Base-by-base conservation (phyloP, 805 yeast species). In the Metschnikowia kofuensis region DNA sequence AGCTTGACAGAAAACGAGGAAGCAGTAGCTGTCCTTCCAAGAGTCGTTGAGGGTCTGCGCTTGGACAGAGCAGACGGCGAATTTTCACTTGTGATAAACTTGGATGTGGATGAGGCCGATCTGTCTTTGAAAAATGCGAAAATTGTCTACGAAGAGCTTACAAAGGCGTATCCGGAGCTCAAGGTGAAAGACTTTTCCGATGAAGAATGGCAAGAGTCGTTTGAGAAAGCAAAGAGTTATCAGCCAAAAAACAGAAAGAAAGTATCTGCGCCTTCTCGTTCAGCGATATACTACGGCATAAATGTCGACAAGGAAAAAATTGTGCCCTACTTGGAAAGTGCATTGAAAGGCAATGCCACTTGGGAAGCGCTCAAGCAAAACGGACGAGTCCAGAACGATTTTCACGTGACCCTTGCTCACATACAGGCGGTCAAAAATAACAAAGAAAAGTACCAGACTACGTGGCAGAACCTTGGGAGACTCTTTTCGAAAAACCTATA, bases 321-420 rank as follows among this genome's bases (percentile, higher is more conserved):
- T 4, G 31, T 51, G 16, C 8, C 35, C n/a, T 45, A 60, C 3
- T 46, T 68, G 4, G 52, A 53, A 1, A 38, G 27, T 7, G 49
- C 59, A 7, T 38, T 55, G 1, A n/a, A 21, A 9, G 44, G 26
- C 8, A 47, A 49, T 28, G 15, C 29, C 7, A 49, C 59, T 21
- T 69, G 67, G 67, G 41, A 48, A 32, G 35, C 32, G 3, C 49
- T 80, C 11, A 54, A 67, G 32, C 45, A 59, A 1, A 47, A 42
- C 0, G 59, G 64, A 1, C 65, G 82, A 32, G 62, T 84, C 0
- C 88, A 82, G 53, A 44, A 60, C 0, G 72, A 72, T 29, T 83
- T 87, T 55, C 96, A 88, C 60, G 77, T 87, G 2, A 89, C 96
- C 0, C 60, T 87, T 39, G 72, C 79, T 5, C 95, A 87, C 59